Percentiles rank a stretch among this genome's conserved stretches.
phyloP scores from a whole-genome alignment of 1,284 basidiomycete species.

The Coriolopsis trogii region DNA sequence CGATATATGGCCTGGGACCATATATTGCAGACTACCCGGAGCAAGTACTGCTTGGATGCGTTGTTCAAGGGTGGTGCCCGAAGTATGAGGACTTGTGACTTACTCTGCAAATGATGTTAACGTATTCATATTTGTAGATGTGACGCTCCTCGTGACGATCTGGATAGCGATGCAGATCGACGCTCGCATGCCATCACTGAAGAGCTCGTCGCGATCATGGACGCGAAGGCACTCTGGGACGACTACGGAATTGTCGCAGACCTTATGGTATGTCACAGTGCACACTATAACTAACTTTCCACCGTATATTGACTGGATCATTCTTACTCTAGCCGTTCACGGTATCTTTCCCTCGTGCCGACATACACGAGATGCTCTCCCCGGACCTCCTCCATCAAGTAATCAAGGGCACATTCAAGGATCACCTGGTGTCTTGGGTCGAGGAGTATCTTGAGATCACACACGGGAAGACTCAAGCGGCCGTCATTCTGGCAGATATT shows the following conservation, averaged over 20 bases:
- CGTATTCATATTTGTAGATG: too few species aligned
- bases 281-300: not conserved
- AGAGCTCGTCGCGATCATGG: conserved; percentile 3
- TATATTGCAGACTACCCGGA: conserved; percentile 18
- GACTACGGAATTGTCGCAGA: conserved; percentile 23
- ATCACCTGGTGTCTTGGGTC: conserved; percentile 23
- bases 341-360: conserved; percentile 1
- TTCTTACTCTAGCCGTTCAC: conserved; percentile 20
- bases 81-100: conserved; percentile 3
- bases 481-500: conserved; percentile 14
- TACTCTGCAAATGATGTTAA: too few species aligned
- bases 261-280: conserved; percentile 11
- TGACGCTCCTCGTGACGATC: conserved; percentile 7
- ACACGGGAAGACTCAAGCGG: not conserved
- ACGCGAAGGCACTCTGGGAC: conserved; percentile 17
- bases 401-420: conserved; percentile 13
- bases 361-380: conserved; percentile 10
- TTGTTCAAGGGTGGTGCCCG: conserved; percentile 13
- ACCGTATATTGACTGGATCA: too few species aligned
- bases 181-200: conserved; percentile 17
- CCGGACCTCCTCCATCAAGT: conserved; percentile 13
- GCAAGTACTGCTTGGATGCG: not conserved
- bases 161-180: conserved; percentile 6
- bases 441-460: conserved; percentile 3
- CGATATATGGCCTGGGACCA: conserved; percentile 7